Base-by-base conservation (phyloP, 2,329 filamentous ascomycete genomes). In the Colletotrichum theobromicola region DNA sequence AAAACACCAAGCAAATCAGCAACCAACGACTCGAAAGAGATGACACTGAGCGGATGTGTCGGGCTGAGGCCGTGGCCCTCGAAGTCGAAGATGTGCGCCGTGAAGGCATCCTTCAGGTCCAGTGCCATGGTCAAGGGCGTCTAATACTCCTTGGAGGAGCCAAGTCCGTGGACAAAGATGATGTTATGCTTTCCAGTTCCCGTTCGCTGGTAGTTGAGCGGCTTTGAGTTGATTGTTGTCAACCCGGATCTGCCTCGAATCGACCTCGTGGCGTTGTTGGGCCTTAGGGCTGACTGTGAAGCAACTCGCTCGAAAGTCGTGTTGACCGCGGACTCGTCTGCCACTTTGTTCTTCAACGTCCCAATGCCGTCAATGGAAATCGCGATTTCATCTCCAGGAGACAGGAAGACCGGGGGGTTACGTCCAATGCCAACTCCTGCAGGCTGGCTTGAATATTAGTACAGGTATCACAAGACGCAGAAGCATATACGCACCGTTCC, bases 51-150 rank as follows among this genome's bases (percentile, higher is more conserved):
- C 0, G 89, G 85, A 10, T 84, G 85, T 0, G 89, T 90, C 0
- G 89, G 88, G 2, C 87, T 88, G 8, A 88, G 81, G 1, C 89
- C 89, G 75, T 90, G 89, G 4, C 90, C 90, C 79, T 91, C 90
- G 4, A 91, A 81, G 75, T 91, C 90, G 72, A 87, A 86, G 0
- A 89, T 78, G 73, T 88, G 85, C 7, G 85, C 74, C 2, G 77
- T 81, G 76, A 84, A 79, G 3, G 79, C 77, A 15, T 79, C 75
- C 6, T 76, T 70, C 12, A 85, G 80, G 4, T 70, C 76, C 1
- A 87, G 76, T 2, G 78, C 76, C 1, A 81, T 75, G 30, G 89
- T 81, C 8, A 91, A 78, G 0, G 89, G 88, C 0, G 78, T 80
- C 78, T 84, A 91, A 77, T 82, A 87, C 5, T 85, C 83, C 4